A percentile compares a stretch with the other conserved stretches of the same genome.
Conservation (phyloP, 129 eudicot genomes). For the Pulicaria dysenterica region DNA sequence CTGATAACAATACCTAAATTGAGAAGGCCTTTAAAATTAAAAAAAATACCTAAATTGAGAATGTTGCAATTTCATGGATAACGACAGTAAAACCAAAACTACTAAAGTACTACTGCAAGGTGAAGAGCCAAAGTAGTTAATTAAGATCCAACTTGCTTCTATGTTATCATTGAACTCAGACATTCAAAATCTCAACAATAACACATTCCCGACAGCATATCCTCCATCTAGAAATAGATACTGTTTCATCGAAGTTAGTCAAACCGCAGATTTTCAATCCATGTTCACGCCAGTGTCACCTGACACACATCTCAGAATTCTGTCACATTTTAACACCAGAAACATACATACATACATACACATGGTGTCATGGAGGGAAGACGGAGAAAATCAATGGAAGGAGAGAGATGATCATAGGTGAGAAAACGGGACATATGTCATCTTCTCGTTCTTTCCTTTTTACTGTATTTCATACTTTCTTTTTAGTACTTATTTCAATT, state of each 20-base stretch:
- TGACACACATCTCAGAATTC: conserved; percentile 2
- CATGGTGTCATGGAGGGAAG: background rate
- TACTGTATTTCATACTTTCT: too few species aligned
- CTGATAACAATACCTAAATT: too few species aligned
- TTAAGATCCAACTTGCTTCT: background rate
- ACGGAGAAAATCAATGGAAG: too few species aligned
- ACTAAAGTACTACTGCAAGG: too few species aligned
- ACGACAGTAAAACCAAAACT: background rate
- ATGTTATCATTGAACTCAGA: background rate
- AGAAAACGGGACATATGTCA: too few species aligned
- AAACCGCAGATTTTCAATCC: conserved; percentile 2
- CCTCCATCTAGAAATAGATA: conserved; percentile 9
- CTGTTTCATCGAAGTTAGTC: conserved; percentile 26
- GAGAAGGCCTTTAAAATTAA: too few species aligned
- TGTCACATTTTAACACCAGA: background rate
- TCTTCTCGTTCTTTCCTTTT: too few species aligned
- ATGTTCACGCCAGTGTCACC: conserved; percentile 13
- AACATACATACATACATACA: background rate
- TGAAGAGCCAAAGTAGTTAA: background rate
- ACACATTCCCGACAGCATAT: conserved; percentile 13
- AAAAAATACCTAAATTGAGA: too few species aligned
- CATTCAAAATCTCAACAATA: background rate
- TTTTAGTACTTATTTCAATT: too few species aligned
- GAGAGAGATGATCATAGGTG: too few species aligned
- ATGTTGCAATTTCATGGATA: background rate